Percentiles rank a stretch among this genome's conserved stretches.
These are phyloP conservation scores for Candida insectorum DNA, from an alignment of 805 yeast species.

Conservation along the genomic window DNA sequence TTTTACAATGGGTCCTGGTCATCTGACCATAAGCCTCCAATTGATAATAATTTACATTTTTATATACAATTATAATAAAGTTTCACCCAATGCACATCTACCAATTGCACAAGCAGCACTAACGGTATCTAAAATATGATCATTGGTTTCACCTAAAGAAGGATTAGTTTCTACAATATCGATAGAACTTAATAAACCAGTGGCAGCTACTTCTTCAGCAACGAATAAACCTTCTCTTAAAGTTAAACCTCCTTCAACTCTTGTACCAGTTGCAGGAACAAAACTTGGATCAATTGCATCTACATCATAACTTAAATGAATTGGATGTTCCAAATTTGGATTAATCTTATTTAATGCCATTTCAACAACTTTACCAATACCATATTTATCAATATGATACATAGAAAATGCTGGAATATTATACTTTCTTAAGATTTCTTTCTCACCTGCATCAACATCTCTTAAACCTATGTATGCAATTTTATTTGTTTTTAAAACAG, in stretches of 20 bases:
- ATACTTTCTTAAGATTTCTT: conserved; percentile 62
- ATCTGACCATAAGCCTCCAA: no score
- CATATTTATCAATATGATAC: conserved; percentile 94
- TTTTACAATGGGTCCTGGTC: no score
- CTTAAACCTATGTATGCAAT: conserved; percentile 92
- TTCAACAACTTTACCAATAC: conserved; percentile 85
- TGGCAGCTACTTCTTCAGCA: conserved; percentile 87
- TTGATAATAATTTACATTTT: no score
- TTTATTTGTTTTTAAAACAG: conserved; percentile 58
- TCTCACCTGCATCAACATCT: conserved; percentile 88
- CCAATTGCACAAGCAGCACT: conserved; percentile 88
- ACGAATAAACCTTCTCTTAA: conserved; percentile 90
- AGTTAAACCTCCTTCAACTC: conserved; percentile 94
- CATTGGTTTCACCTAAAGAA: conserved; percentile 70
- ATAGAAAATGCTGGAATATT: conserved; percentile 84
- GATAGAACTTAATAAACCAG: conserved; percentile 83
- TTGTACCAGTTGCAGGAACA: conserved; percentile 97
- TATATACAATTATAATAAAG: conserved; percentile 48
- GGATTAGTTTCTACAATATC: conserved; percentile 96
- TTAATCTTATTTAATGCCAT: conserved; percentile 82
- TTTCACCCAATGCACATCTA: conserved; percentile 92
- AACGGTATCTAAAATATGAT: conserved; percentile 78
- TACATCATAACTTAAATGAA: conserved; percentile 91
- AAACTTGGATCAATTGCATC: conserved; percentile 94
- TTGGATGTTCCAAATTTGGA: conserved; percentile 65